Evolutionary conservation across 257 asterid species (phyloP), one percentile per base, ranked within the genome.

Genomic region (Leptodermis oblonga): DNA sequence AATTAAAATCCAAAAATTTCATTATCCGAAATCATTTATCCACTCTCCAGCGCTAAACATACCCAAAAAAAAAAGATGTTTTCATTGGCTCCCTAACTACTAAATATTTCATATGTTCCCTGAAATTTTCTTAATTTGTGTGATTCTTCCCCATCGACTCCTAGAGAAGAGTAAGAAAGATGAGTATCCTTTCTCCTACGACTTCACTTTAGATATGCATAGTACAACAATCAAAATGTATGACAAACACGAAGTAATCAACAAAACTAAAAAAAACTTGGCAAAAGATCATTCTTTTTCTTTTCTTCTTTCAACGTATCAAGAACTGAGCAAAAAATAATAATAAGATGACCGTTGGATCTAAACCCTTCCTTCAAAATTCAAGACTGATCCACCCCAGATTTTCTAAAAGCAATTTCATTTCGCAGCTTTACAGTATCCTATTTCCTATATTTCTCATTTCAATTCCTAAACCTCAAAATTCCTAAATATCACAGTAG

Each of bases 381-480:
- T 59, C 84, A 82, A 81, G 83, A 86, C 81, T 72, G 80, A 62
- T 58, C 78, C 73, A 82, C 69, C 84, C 65, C 3, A 72, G 63
- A 70, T 78, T 72, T 72, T 76, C 82, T 79, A 23, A 34, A 75
- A 25, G 13, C 81, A 77, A 60, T 39, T 63, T 68, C 77, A 64
- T 69, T 54, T 74, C 70, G 78, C 74, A 79, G 77, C 85, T 73
- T 77, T 69, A 80, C 59, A 69, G 73, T 74, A 80, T 65, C 69
- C 85, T 77, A 79, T 62, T 52, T 77, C 72, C 87, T 82, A 80
- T 71, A 67, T 69, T 78, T 69, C 80, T 72, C 75, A 56, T 67
- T 77, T 71, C 69, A 73, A 66, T 73, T 65, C 71, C 70, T 71
- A 45, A 73, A 58, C 76, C 73, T 62, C 65, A 56, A 68, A 67